Evolutionary conservation across 768 basidiomycete genomes (phyloP).

Genomic region (Cystofilobasidium bisporidii): DNA sequence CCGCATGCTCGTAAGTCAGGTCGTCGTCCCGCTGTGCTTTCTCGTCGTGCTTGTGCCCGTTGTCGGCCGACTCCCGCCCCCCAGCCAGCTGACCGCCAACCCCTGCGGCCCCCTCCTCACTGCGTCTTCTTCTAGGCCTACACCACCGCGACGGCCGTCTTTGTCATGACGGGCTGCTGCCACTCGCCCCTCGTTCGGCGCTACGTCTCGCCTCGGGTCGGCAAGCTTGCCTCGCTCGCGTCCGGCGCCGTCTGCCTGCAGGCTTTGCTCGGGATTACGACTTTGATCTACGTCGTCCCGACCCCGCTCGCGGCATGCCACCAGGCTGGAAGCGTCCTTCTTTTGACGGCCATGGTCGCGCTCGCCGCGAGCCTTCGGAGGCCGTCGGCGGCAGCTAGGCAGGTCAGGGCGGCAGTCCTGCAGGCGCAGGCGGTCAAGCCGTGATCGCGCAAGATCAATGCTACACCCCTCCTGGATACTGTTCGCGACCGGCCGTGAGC

Average conservation of each 20-base stretch:
- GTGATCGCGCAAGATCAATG: no score
- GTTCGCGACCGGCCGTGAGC: no score
- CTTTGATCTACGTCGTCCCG: slow-evolving; percentile 84
- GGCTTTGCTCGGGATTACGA: slow-evolving; percentile 64
- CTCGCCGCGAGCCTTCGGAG: slow-evolving; percentile 60
- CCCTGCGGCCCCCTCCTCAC: no score
- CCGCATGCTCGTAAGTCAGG: slow-evolving; percentile 76
- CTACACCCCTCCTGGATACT: no score
- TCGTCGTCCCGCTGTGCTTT: not conserved
- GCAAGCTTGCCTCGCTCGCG: slow-evolving; percentile 30
- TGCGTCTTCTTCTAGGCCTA: slow-evolving; percentile 51
- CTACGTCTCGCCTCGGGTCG: slow-evolving; percentile 29
- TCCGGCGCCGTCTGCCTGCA: slow-evolving; percentile 49
- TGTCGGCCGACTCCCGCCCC: no score
- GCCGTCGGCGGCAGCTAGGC: slow-evolving; percentile 56
- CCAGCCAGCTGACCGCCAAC: no score
- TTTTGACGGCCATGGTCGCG: slow-evolving; percentile 74
- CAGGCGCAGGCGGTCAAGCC: no score
- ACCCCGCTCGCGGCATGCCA: slow-evolving; percentile 84
- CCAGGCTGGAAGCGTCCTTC: slow-evolving; percentile 84
- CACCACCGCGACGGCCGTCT: slow-evolving; percentile 65
- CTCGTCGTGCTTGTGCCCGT: no score
- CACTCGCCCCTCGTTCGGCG: slow-evolving; percentile 29
- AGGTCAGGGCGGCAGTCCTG: not conserved
- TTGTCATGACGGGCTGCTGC: slow-evolving; percentile 38